These are phyloP conservation scores for Penicillium sp. DNA, from an alignment of 2,329 filamentous ascomycete genomes.

Conservation along the genomic window DNA sequence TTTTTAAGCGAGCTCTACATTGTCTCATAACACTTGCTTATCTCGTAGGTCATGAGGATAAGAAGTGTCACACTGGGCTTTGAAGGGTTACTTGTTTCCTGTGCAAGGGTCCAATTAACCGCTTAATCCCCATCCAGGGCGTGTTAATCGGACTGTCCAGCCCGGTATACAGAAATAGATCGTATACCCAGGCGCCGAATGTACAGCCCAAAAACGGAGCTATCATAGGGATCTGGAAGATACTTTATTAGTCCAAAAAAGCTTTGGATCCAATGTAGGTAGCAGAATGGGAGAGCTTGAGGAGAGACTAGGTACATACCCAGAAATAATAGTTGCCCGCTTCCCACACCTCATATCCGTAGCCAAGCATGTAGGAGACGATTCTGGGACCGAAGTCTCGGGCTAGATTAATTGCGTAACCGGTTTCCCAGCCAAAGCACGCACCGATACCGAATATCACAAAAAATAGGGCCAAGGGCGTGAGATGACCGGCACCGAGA, in stretches of 20 bases:
- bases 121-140: conserved; percentile 63
- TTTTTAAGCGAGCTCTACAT: background rate
- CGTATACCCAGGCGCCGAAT: conserved; percentile 67
- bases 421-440: conserved; percentile 74
- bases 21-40: background rate
- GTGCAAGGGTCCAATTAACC: conserved; percentile 40
- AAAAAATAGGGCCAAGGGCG: conserved; percentile 67
- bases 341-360: conserved; percentile 66
- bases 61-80: conserved; percentile 17
- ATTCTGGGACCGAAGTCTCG: conserved; percentile 70
- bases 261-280: background rate
- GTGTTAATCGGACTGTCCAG: conserved; percentile 67
- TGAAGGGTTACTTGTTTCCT: conserved; percentile 8
- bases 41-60: background rate
- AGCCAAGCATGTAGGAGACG: conserved; percentile 67
- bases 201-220: conserved; percentile 65
- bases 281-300: background rate
- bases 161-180: conserved; percentile 68
- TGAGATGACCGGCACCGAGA: conserved; percentile 56
- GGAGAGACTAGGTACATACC: conserved; percentile 42
- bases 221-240: conserved; percentile 65
- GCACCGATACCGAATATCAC: conserved; percentile 72
- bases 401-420: conserved; percentile 73
- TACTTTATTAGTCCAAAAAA: background rate
- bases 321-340: conserved; percentile 72